Base-by-base conservation (phyloP, 2,329 filamentous ascomycete genomes). In the Aspergillus thermomutatus region DNA sequence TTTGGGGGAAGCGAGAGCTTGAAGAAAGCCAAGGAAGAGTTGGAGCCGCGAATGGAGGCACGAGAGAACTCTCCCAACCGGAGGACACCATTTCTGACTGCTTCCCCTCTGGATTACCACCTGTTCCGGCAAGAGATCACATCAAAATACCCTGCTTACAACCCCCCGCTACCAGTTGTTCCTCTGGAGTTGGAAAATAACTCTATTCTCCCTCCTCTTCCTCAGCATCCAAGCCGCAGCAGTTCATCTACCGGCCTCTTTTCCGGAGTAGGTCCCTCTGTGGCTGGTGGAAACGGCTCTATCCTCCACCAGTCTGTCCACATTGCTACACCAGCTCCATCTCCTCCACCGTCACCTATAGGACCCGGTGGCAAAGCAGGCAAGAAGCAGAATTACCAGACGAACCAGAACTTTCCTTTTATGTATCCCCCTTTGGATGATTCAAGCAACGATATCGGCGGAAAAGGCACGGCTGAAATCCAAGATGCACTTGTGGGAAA, bases 311-410 rank as follows among this genome's bases (percentile, higher is more conserved):
- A 97, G 68, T 91, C 94, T 5, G 93, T 99, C 5, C 94, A 99
- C 72, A 99, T 99, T 65, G 94, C 94, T n/a, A 99, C 94, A 1
- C 94, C 94, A 0, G 93, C 92, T 0, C 94, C 94, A 1, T 99
- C 94, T 0, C 94, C 94, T 25, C 94, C 94, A 0, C 94, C 94
- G 1, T 97, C 93, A 1, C 94, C 94, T 9, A 88, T 88, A 34
- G 92, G 84, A 1, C 83, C 85, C 3, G 85, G 92, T 26, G 92
- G 92, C 0, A 99, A 97, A 73, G 91, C 90, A 52, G 92, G 89
- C 0, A 99, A 99, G 80, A 99, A 99, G 71, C 94, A 99, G 69
- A 99, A 97, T 65, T 99, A 99, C 68, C 94, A 99, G 73, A 99
- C 94, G 0, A 99, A 99, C 69, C 94, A 99, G 67, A 94, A 97